Evolutionary conservation across 306 rosid species (phyloP), one percentile per base, ranked within the genome.

Genomic region (Sesbania bispinosa): DNA sequence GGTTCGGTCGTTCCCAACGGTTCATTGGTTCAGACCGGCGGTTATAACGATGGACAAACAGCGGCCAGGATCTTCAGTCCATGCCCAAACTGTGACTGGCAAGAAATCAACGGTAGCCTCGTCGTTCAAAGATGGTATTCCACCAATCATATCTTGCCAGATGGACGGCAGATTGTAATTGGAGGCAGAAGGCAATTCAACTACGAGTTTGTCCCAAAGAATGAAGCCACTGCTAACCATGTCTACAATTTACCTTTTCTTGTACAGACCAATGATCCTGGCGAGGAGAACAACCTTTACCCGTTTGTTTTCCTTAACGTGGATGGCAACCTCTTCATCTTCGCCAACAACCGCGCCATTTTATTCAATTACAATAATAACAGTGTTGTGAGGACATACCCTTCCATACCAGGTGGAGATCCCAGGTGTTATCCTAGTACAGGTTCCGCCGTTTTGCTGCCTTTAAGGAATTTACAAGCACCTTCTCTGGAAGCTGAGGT

Each of bases 391-490:
- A 75, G 48, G 35, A 74, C 85, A 0, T 88, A 80, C 76, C 95
- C 97, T 11, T 6, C 15, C 1, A 83, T 88, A 2, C 88, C 97
- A 0, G 97, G 92, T 10, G 90, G 92, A 0, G 95, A 90, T 15
- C 97, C 97, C 0, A 77, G 97, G 36, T 58, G 66, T 33, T 90
- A 86, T 42, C 97, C 97, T 5, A 90, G 97, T 13, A 69, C 88
- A 0, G 97, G 97, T 3, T 90, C 97, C 0, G 92, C 90, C 0
- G 95, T 86, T 3, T 38, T 90, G 73, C 83, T 90, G 0, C 97
- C 97, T 0, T 4, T 90, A 5, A 81, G 47, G 39, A 86, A 81
- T 15, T n/a, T 82, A 5, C 81, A 81, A 7, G 27, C 64, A 0
- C 58, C 69, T 0, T 4, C 7, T 1, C 2, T 81, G 1, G 84